phyloP scores from a whole-genome alignment of 2,329 filamentous ascomycete species.

The Sclerotinia minor region DNA sequence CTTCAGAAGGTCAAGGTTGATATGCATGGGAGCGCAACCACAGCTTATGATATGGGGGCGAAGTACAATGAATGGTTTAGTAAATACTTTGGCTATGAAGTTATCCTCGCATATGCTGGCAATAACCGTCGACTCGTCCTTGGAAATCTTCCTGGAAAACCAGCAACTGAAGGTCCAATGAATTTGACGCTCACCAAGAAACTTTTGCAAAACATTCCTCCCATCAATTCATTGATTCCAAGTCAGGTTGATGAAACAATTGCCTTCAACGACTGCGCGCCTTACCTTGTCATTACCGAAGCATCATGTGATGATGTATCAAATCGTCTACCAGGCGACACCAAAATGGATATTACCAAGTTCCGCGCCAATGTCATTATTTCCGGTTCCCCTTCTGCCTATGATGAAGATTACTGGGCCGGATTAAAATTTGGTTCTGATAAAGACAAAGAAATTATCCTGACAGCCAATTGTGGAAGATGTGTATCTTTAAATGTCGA shows the following conservation, averaged over 20 bases:
- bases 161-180: conserved; percentile 29
- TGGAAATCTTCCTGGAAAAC: conserved; percentile 45
- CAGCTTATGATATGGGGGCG: conserved; percentile 63
- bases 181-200: conserved; percentile 24
- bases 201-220: conserved; percentile 30
- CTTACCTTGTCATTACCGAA: conserved; percentile 70
- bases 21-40: conserved; percentile 59
- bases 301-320: conserved; percentile 69
- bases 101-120: conserved; percentile 65
- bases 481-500: conserved; percentile 73
- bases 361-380: conserved; percentile 75
- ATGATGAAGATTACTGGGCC: conserved; percentile 73
- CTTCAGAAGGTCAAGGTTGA: conserved; percentile 54
- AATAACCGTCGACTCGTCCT: conserved; percentile 59
- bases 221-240: conserved; percentile 29
- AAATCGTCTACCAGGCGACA: conserved; percentile 50
- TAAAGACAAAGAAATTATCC: conserved; percentile 44
- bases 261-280: conserved; percentile 73
- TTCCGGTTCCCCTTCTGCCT: conserved; percentile 55
- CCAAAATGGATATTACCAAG: conserved; percentile 62
- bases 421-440: conserved; percentile 51
- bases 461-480: conserved; percentile 70
- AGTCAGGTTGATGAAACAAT: conserved; percentile 51
- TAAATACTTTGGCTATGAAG: conserved; percentile 61
- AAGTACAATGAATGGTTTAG: conserved; percentile 67